phyloP scores from a whole-genome alignment of 1,284 basidiomycete genomes.

The Sporisorium exsertum region DNA sequence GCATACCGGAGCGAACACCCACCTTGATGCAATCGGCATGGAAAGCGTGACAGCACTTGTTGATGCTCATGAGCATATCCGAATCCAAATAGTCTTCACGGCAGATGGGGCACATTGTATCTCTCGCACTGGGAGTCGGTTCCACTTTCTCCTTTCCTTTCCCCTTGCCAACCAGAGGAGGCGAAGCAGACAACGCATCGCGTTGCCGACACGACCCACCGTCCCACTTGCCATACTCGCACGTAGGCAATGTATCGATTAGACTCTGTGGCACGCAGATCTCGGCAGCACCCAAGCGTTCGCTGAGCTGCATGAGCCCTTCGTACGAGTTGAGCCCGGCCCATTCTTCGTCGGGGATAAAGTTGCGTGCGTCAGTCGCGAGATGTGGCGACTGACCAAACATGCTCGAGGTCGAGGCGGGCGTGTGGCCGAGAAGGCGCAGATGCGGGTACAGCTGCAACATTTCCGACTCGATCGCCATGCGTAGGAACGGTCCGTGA shows the following conservation, averaged over 20 bases:
- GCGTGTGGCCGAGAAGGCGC: conserved; percentile 10
- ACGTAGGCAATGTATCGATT: conserved; percentile 37
- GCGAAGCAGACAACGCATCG: conserved; percentile 6
- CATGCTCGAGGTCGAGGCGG: conserved; percentile 25
- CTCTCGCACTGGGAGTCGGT: conserved; percentile 3
- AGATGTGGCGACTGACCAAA: conserved; percentile 8
- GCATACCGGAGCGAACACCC: not conserved
- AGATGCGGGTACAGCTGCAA: not conserved
- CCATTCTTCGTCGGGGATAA: conserved; percentile 49
- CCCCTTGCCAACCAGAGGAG: conserved; percentile 18
- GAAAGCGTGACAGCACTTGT: conserved; percentile 43
- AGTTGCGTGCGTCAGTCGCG: conserved; percentile 40
- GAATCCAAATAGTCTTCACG: conserved; percentile 42
- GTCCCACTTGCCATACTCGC: conserved; percentile 42
- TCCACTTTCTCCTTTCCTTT: conserved; percentile 40
- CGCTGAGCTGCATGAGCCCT: conserved; percentile 31
- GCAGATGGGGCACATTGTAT: conserved; percentile 49
- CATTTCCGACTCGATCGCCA: conserved; percentile 31
- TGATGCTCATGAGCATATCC: conserved; percentile 45
- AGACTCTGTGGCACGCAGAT: conserved; percentile 31
- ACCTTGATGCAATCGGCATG: conserved; percentile 47
- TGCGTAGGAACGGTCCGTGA: conserved; percentile 24
- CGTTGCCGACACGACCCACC: conserved; percentile 29
- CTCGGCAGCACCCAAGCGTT: conserved; percentile 30
- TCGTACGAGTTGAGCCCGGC: conserved; percentile 43